Percentiles rank a stretch among this genome's conserved stretches.
phyloP scores from a whole-genome alignment of 192 early-diverging fungal genomes.

The Backusella tarrabulga region DNA sequence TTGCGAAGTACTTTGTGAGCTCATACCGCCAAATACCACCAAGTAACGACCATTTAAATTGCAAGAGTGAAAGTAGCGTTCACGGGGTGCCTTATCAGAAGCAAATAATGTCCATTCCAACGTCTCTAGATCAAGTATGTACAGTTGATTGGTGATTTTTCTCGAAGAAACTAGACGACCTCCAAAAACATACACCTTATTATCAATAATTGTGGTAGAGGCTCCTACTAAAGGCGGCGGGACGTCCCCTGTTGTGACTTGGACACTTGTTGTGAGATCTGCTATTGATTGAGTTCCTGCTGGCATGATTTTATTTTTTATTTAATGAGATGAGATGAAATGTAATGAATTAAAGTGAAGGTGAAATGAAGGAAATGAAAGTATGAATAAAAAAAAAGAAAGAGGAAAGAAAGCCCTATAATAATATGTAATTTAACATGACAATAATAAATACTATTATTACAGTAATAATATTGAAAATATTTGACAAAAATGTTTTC shows the following conservation, averaged over 20 bases:
- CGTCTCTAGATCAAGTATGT: conserved; percentile 59
- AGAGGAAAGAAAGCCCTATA: not conserved
- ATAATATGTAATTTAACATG: not conserved
- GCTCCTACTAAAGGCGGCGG: conserved; percentile 75
- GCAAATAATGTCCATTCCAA: conserved; percentile 53
- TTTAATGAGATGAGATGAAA: not conserved
- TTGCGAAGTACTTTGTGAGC: conserved; percentile 49
- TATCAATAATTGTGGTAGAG: conserved; percentile 64
- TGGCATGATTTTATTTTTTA: not conserved
- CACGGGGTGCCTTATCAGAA: conserved; percentile 42
- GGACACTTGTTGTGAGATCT: conserved; percentile 46
- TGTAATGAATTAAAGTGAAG: not conserved
- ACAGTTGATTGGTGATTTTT: conserved; percentile 69
- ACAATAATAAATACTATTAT: not conserved
- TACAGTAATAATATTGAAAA: not conserved
- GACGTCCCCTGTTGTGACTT: conserved; percentile 61
- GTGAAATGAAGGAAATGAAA: not conserved
- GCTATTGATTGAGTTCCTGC: conserved; percentile 45
- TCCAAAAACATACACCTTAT: conserved; percentile 68
- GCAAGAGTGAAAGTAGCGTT: conserved; percentile 76
- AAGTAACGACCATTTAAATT: conserved; percentile 64
- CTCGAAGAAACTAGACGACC: conserved; percentile 66
- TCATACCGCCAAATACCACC: conserved; percentile 79
- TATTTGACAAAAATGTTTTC: not conserved
- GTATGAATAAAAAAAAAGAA: not conserved